A percentile compares a stretch with the other conserved stretches of the same genome.
Evolutionary conservation across 495 filamentous ascomycete genomes (phyloP).

Genomic region (Neurospora pannonica): DNA sequence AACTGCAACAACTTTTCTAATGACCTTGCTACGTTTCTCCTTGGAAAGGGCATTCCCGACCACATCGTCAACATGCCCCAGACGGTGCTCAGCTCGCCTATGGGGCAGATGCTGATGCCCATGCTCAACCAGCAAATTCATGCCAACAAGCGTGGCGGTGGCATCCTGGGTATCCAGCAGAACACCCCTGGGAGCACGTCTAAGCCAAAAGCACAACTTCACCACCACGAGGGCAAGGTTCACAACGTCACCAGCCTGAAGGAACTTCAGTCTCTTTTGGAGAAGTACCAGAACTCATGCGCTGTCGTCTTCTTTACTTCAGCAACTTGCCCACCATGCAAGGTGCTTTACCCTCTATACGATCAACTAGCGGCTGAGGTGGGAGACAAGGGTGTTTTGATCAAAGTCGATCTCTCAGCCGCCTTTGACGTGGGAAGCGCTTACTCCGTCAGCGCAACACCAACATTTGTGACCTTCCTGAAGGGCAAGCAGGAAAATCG

Average conservation of each 20-base stretch:
- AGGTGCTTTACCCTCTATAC: conserved; percentile 71
- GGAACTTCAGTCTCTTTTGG: conserved; percentile 53
- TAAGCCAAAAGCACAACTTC: conserved; percentile 24
- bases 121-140: conserved; percentile 68
- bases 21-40: conserved; percentile 80
- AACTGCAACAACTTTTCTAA: conserved; percentile 99
- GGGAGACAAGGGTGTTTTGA: conserved; percentile 57
- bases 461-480: conserved; percentile 85
- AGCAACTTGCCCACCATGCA: conserved; percentile 78
- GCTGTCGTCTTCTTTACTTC: conserved; percentile 92
- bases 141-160: conserved; percentile 46
- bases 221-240: conserved; percentile 24
- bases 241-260: conserved; percentile 30
- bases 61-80: conserved; percentile 85
- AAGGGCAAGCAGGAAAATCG: conserved; percentile 65
- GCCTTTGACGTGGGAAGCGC: conserved; percentile 55
- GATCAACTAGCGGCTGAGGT: conserved; percentile 69
- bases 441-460: conserved; percentile 67
- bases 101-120: conserved; percentile 82
- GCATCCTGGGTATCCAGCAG: conserved; percentile 41
- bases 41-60: conserved; percentile 81
- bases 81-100: conserved; percentile 78
- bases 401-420: conserved; percentile 72
- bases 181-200: conserved; percentile 19
- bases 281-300: conserved; percentile 50